Base-by-base conservation (phyloP, 495 filamentous ascomycete genomes). In the Cairneyella variabilis region DNA sequence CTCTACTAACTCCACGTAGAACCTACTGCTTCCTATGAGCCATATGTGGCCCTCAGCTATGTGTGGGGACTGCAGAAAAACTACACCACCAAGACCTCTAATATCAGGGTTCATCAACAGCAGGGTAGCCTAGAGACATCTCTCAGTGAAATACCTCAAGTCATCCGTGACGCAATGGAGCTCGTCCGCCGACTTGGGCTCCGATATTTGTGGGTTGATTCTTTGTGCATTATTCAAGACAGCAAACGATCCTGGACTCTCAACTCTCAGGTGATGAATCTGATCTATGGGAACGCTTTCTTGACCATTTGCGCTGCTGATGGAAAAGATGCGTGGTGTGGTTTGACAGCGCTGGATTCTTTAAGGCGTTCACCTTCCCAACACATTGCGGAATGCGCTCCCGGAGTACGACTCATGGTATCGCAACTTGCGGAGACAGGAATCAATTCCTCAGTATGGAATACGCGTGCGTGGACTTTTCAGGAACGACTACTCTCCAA, bases 131-230 rank as follows among this genome's bases (percentile, higher is more conserved):
- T 69, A 3, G 48, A 55, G 34, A 48, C 17, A 20, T 45, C 40
- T 18, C 58, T 44, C 39, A 36, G 44, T 14, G 16, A 43, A 22
- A 47, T 70, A 8, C 67, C 63, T 8, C 28, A 22, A 5, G 62
- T 54, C 4, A 66, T 70, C 43, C 47, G 42, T 23, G 61, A 68
- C 28, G 61, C 59, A 9, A 58, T 66, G 12, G 18, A 20, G 0
- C 50, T 70, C 9, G 53, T 56, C 10, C 42, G 55, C 1, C 25
- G 45, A 3, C 48, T 71, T 0, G 63, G 64, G 12, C 25, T 64
- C n/a, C 52, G 53, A 12, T 73, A 69, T 37, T 56, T 73, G 8
- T 73, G 70, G n/a, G n/a, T n/a, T n/a, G n/a, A n/a, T n/a, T n/a
- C n/a, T n/a, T n/a, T n/a, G n/a, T n/a, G n/a, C n/a, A 45, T 45